phyloP scores from a whole-genome alignment of 2,329 filamentous ascomycete species.

The Trichoderma afroharzianum region DNA sequence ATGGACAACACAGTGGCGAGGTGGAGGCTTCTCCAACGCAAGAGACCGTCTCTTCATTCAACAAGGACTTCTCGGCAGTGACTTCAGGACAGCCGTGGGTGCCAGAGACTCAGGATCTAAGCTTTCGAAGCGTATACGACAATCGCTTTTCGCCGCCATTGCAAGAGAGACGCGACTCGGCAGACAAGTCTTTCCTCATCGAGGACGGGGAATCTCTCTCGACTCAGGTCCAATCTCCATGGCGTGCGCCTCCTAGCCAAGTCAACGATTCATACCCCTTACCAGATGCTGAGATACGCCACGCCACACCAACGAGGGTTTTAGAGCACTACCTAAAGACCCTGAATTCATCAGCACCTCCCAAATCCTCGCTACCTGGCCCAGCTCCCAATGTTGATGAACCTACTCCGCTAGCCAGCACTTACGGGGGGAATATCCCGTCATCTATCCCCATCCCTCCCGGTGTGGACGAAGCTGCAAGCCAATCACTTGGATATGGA shows the following conservation, averaged over 20 bases:
- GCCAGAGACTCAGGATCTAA: conserved; percentile 39
- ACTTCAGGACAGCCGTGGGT: conserved; percentile 25
- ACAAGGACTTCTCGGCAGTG: conserved; percentile 16
- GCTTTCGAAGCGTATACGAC: conserved; percentile 44
- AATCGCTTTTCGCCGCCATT: conserved; percentile 38
- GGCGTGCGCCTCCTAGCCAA: conserved; percentile 45
- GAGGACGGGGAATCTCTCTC: not conserved
- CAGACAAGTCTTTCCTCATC: not conserved
- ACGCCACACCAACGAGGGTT: conserved; percentile 46
- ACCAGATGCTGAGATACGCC: conserved; percentile 28
- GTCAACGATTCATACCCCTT: conserved; percentile 54
- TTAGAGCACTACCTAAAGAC: conserved; percentile 45
- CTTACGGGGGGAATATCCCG: conserved; percentile 19
- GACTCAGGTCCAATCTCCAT: conserved; percentile 28
- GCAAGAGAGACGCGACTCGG: not conserved
- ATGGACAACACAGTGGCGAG: not conserved
- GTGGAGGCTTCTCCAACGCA: not conserved
- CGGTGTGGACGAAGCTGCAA: conserved; percentile 10
- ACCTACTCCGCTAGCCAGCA: not conserved
- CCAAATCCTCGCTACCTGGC: conserved; percentile 25
- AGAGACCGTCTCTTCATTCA: conserved; percentile 12
- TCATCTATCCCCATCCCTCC: conserved; percentile 26
- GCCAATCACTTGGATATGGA: conserved; percentile 8
- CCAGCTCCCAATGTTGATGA: not conserved
- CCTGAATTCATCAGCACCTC: conserved; percentile 3